Conservation (phyloP, 2,329 filamentous ascomycete genomes). For the Phyllosticta ampelicida region DNA sequence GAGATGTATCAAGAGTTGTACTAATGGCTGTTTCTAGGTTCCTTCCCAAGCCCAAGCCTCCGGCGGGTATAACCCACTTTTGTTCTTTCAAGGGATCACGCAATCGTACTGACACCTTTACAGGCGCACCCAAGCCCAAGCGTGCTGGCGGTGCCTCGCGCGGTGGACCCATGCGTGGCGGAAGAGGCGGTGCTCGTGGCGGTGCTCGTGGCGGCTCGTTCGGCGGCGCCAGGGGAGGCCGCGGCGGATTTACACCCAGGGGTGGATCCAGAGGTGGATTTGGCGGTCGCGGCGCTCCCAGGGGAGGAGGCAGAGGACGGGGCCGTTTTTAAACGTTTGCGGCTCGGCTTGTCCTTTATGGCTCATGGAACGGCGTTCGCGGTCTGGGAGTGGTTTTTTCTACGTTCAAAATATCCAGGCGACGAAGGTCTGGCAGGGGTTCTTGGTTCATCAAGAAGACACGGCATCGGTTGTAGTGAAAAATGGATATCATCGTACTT, state of each 20-base stretch:
- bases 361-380: conserved; percentile 14
- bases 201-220: conserved; percentile 38
- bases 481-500: not conserved
- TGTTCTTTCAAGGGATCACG: conserved; percentile 3
- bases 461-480: not conserved
- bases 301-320: conserved; percentile 15
- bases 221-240: conserved; percentile 22
- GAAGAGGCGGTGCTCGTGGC: conserved; percentile 39
- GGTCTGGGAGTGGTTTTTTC: conserved; percentile 10
- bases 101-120: conserved; percentile 18
- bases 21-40: conserved; percentile 43
- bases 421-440: conserved; percentile 4
- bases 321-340: conserved; percentile 16
- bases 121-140: conserved; percentile 59
- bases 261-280: conserved; percentile 44
- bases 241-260: conserved; percentile 33
- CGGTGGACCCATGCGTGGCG: conserved; percentile 29
- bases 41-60: conserved; percentile 81
- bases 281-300: conserved; percentile 23
- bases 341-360: conserved; percentile 14
- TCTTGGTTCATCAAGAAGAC: not conserved
- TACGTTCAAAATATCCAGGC: conserved; percentile 9
- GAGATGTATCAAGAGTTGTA: not conserved
- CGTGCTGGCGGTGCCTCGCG: conserved; percentile 52
- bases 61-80: conserved; percentile 35